A percentile compares a stretch with the other conserved stretches of the same genome.
These are phyloP conservation scores for Onygena corvina DNA, from an alignment of 2,329 filamentous ascomycete species.

Conservation along the genomic window DNA sequence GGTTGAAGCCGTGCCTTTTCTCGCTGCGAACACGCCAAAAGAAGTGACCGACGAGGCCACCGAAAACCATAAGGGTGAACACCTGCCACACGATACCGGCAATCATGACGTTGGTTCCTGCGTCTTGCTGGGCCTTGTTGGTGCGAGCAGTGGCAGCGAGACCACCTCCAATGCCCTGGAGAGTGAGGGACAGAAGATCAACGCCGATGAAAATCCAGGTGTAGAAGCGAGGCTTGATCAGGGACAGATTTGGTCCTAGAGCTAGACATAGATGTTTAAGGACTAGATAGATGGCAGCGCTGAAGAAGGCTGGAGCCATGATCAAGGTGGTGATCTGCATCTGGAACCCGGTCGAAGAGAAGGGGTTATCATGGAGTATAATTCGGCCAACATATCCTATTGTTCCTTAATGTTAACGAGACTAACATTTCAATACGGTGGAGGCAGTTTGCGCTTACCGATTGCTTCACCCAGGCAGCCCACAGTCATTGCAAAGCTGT, in stretches of 20 bases:
- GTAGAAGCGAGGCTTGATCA: constrained; percentile 40
- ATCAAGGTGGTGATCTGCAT: constrained; percentile 45
- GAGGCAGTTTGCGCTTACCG: neutral
- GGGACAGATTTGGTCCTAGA: constrained; percentile 41
- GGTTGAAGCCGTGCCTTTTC: constrained; percentile 13
- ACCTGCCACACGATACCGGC: constrained; percentile 48
- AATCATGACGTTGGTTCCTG: constrained; percentile 46
- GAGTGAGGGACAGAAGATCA: constrained; percentile 45
- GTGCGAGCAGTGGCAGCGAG: constrained; percentile 41
- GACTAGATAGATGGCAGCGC: constrained; percentile 45
- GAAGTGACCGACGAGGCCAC: constrained; percentile 30
- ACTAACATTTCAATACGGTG: neutral
- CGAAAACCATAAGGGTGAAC: constrained; percentile 34
- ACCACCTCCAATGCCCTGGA: constrained; percentile 48
- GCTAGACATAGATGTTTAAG: constrained; percentile 46
- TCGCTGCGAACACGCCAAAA: constrained; percentile 30
- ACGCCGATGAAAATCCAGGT: constrained; percentile 49
- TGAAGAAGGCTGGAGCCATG: constrained; percentile 46
- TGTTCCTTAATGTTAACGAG: constrained; percentile 14
- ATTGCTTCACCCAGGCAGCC: constrained; percentile 38
- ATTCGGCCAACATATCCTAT: constrained; percentile 47
- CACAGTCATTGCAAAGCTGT: constrained; percentile 38
- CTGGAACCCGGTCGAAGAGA: constrained; percentile 38
- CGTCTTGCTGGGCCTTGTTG: constrained; percentile 28
- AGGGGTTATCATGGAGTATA: constrained; percentile 43